Base-by-base conservation (phyloP, 805 yeast genomes). In the Hanseniaspora osmophila region DNA sequence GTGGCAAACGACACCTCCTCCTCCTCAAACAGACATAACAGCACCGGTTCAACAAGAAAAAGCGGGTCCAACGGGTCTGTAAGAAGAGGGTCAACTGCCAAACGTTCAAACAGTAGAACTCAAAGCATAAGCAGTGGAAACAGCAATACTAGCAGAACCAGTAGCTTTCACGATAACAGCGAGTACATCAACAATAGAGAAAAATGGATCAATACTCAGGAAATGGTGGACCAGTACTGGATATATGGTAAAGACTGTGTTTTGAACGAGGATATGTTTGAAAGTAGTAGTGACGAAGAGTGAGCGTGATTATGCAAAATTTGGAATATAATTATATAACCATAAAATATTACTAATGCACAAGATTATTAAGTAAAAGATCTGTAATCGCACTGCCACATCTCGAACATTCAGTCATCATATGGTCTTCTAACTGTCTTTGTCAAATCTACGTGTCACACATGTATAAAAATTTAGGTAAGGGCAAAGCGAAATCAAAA, bases 201-300 rank as follows among this genome's bases (percentile, higher is more conserved):
- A 6, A 38, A 46, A 6, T 42, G 45, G 45, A 27, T 42, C 6
- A 13, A 38, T 3, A 38, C 45, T 15, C 40, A 46, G 11, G 30
- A 41, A 13, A n/a, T 46, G 4, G 38, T 46, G 27, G 48, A 46
- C 19, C 39, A 42, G 29, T 46, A 46, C 18, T 42, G 43, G 6
- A 41, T 46, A 6, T 44, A 46, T 35, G 48, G 45, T 18, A 37
- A 44, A 29, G 27, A 41, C 2, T 33, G 30, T 33, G 29, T 13
- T 10, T 11, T 46, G 9, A 29, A 18, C 13, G 48, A 46, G 30
- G 45, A 46, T 32, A 46, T 46, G 48, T 46, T 46, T 42, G 48
- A 46, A 10, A 42, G 45, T 18, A 42, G 45, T n/a, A 46, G 48
- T 40, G 48, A 46, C 33, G 48, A 46, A 27, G 48, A 42, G 16